Conservation (phyloP, 1,139 yeast species). For the Zygosaccharomyces sapae region DNA sequence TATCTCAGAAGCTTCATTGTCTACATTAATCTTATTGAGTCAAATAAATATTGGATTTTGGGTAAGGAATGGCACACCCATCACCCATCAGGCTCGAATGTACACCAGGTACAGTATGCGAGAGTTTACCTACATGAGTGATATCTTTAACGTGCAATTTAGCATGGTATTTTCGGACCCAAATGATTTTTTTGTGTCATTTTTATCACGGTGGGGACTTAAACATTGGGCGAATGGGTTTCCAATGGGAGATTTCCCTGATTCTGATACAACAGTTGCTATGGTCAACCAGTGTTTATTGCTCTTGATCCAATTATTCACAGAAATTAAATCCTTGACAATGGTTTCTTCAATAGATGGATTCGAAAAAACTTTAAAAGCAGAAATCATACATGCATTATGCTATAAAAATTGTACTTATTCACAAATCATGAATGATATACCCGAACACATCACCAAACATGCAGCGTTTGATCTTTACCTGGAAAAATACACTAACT, state of each 20-base stretch:
- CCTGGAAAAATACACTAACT: slow-evolving; percentile 56
- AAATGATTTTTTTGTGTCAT: slow-evolving; percentile 51
- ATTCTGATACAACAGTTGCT: slow-evolving; percentile 45
- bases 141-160: slow-evolving; percentile 66
- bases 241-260: slow-evolving; percentile 39
- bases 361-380: slow-evolving; percentile 49
- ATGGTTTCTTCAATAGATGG: slow-evolving; percentile 51
- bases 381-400: slow-evolving; percentile 74
- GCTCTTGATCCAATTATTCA: slow-evolving; percentile 62
- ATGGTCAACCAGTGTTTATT: slow-evolving; percentile 79
- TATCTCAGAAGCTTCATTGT: slow-evolving; percentile 61
- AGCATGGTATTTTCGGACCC: slow-evolving; percentile 59
- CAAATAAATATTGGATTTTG: slow-evolving; percentile 81
- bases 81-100: slow-evolving; percentile 72
- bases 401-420: slow-evolving; percentile 72
- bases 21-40: slow-evolving; percentile 67
- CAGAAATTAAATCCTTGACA: slow-evolving; percentile 61
- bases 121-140: slow-evolving; percentile 77
- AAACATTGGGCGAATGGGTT: slow-evolving; percentile 47
- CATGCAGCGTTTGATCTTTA: slow-evolving; percentile 73
- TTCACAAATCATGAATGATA: slow-evolving; percentile 60
- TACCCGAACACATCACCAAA: slow-evolving; percentile 71
- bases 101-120: slow-evolving; percentile 79
- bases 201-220: slow-evolving; percentile 70
- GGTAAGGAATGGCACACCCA: slow-evolving; percentile 84